These are phyloP conservation scores for Apophysomyces elegans DNA, from an alignment of 371 early-diverging fungal species.

Conservation along the genomic window DNA sequence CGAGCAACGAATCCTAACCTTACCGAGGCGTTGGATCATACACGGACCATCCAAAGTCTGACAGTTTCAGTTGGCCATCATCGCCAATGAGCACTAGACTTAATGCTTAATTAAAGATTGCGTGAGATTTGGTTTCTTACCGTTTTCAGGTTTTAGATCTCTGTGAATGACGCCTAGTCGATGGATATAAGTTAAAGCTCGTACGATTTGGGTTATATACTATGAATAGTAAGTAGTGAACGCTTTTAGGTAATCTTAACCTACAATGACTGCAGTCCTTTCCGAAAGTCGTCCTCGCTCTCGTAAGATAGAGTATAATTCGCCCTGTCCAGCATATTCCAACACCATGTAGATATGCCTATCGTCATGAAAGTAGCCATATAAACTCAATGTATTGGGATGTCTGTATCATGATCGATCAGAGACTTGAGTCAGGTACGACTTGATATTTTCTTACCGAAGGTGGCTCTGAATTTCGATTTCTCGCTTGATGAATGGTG, in stretches of 20 bases:
- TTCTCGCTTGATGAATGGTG: constrained; percentile 70
- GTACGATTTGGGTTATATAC: constrained; percentile 91
- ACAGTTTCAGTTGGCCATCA: constrained; percentile 90
- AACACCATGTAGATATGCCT: constrained; percentile 93
- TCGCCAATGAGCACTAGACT: constrained; percentile 64
- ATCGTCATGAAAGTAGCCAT: constrained; percentile 97
- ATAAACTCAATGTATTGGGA: constrained; percentile 92
- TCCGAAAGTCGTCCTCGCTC: constrained; percentile 77
- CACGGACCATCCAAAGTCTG: constrained; percentile 99
- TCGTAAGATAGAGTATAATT: constrained; percentile 85
- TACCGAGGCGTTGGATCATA: constrained; percentile 86
- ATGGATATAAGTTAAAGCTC: constrained; percentile 76
- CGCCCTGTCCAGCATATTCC: constrained; percentile 96
- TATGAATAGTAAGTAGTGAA: constrained; percentile 19
- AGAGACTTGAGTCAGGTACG: not conserved
- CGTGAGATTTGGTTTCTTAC: constrained; percentile 20
- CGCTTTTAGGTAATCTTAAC: not conserved
- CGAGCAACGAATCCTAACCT: not conserved
- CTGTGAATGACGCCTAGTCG: constrained; percentile 71
- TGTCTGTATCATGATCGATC: constrained; percentile 57
- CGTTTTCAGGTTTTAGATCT: constrained; percentile 83
- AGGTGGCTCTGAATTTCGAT: constrained; percentile 97
- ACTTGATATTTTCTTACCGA: constrained; percentile 44
- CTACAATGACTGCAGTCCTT: constrained; percentile 74
- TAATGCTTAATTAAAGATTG: not conserved